Percentiles rank a stretch among this genome's conserved stretches.
Evolutionary conservation across 108 stramenopile species (phyloP).

Genomic region (Schizochytrium sp.): DNA sequence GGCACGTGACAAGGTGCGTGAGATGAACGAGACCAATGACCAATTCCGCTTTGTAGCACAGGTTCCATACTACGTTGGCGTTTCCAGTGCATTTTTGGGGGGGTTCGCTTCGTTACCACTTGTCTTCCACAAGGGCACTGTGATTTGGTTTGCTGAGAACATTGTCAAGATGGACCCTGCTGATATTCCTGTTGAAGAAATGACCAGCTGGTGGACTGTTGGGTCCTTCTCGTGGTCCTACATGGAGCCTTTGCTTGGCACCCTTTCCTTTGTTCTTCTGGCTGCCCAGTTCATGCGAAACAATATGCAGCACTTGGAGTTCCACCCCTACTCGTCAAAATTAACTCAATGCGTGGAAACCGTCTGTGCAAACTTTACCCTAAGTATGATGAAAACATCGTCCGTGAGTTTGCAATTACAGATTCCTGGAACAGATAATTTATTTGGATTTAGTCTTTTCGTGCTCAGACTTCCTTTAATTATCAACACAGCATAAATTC

Average conservation of each 20-base stretch:
- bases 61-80: constrained; percentile 3
- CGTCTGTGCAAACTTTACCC: constrained; percentile 41
- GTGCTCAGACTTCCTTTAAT: no score
- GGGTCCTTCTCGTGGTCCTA: constrained; percentile 65
- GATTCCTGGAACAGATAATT: constrained; percentile 43
- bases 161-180: background rate
- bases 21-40: constrained; percentile 22
- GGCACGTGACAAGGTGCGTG: background rate
- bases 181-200: constrained; percentile 45
- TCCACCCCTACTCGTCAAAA: constrained; percentile 53
- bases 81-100: background rate
- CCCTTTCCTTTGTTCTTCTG: constrained; percentile 62
- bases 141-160: constrained; percentile 17
- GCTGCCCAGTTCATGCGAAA: constrained; percentile 58
- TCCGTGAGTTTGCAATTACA: constrained; percentile 31
- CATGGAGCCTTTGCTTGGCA: constrained; percentile 69
- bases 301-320: constrained; percentile 54
- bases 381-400: constrained; percentile 29
- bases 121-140: constrained; percentile 53
- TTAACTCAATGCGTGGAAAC: constrained; percentile 9
- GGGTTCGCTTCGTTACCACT: background rate
- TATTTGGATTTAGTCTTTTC: background rate
- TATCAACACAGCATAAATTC: no score
- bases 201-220: constrained; percentile 52
- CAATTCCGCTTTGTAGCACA: background rate